Base-by-base conservation (phyloP, 2,329 filamentous ascomycete species). In the Aspergillus latus region DNA sequence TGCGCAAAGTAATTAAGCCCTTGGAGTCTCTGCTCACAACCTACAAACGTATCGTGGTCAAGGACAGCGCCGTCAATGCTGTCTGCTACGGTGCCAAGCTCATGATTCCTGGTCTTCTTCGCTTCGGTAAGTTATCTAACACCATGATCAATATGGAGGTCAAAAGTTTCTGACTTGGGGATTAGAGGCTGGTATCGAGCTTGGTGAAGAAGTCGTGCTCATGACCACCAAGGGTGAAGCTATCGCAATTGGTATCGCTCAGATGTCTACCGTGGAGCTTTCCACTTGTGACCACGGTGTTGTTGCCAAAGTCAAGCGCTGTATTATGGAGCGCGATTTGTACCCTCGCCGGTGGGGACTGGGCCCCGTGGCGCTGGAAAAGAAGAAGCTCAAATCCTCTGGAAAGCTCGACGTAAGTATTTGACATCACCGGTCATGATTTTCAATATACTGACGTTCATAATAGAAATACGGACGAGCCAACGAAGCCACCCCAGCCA, bases 211-310 rank as follows among this genome's bases (percentile, higher is more conserved):
- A 79, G 88, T 97, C 69, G 92, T 99, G 37, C 82, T 99, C 59
- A 97, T 99, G 88, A 97, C 94, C 56, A 97, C 94, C 70, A 99
- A 99, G 84, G 94, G 94, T 69, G 94, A 99, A 80, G 94, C 94
- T 44, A 97, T 99, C 70, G 94, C 94, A 58, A 85, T 99, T 60
- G 94, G 89, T 68, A 96, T 97, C 69, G 92, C 94, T 15, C 90
- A 96, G 76, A 99, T 99, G 94, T 96, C 92, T 39, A 96, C 92
- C 2, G 92, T 97, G 48, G 94, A 97, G 80, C 90, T 99, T 77
- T 91, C 91, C 30, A 93, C 92, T 34, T 97, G 94, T 77, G 92
- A 97, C 73, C 94, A 99, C 77, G 94, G 94, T 68, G 92, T 97
- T 57, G 93, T 97, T 58, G 94, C 94, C 67, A 97, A 97, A 83